Evolutionary conservation across 2,329 filamentous ascomycete genomes (phyloP), one percentile per base, ranked within the genome.

Genomic region (Coleophoma cylindrospora): DNA sequence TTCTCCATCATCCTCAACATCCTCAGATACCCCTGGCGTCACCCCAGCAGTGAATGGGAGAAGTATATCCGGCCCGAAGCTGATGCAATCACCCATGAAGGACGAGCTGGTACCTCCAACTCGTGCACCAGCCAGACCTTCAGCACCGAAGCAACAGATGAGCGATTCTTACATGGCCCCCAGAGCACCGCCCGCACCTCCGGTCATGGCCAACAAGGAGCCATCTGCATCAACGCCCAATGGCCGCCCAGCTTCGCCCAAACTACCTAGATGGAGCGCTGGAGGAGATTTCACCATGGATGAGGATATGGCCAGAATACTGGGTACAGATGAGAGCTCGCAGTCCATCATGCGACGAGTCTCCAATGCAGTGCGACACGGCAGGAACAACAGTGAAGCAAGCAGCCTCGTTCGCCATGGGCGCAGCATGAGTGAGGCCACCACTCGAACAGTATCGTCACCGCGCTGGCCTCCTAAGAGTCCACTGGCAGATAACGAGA

Each of bases 261-360:
- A 83, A 60, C 72, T 89, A 54, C 81, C 86, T 57, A 78, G 85
- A 61, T 89, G 81, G 81, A 95, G 87, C 67, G 79, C 81, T 40
- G 89, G 89, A 47, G 89, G 85, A 49, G 91, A 95, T 57, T 94
- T 96, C 63, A 94, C 87, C 52, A 84, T 96, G 85, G 92, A 97
- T 57, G 91, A 96, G 67, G 94, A 97, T 64, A 90, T 96, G 82
- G 87, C 89, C 48, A 86, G 91, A 50, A 92, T 96, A 51, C 75
- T 96, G 52, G 87, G 84, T 38, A 84, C 82, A 17, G 89, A 92
- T 53, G 88, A 91, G 64, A 76, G 79, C 40, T 86, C 83, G 33
- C 85, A 89, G 22, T 92, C 89, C 1, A 87, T 96, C 53, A 74
- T 97, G 54, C 87, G 89, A 50, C 84, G 90, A 47, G 88, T 96